phyloP scores from a whole-genome alignment of 345 rosid species.

The Rhodamnia rubescens region DNA sequence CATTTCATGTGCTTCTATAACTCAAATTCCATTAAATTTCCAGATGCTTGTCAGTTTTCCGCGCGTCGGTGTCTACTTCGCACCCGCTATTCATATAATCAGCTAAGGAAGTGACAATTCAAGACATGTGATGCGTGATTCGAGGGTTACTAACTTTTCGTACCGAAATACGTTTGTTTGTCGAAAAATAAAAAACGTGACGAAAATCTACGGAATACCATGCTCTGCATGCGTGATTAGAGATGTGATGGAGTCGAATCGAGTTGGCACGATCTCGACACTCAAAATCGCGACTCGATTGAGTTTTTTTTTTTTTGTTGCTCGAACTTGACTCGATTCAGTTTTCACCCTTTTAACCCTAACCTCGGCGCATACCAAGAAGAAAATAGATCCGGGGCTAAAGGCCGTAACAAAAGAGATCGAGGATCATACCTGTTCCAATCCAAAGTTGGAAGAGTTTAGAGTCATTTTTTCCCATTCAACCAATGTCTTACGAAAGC shows the following conservation, averaged over 20 bases:
- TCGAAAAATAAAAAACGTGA: not conserved
- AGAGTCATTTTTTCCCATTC: not conserved
- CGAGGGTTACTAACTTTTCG: not conserved
- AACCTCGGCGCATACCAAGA: not conserved
- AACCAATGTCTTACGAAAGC: not conserved
- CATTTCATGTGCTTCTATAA: not conserved
- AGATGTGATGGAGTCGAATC: not conserved
- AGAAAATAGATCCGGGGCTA: not conserved
- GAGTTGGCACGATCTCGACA: not conserved
- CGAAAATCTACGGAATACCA: not conserved
- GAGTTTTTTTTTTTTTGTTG: not conserved
- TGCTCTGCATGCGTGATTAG: not conserved
- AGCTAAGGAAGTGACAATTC: not conserved
- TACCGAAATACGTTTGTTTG: not conserved
- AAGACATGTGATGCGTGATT: not conserved
- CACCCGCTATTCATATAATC: not conserved
- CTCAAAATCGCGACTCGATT: not conserved
- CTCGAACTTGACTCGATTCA: not conserved
- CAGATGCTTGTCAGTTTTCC: not conserved
- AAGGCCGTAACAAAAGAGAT: not conserved
- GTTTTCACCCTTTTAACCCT: not conserved
- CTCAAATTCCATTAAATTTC: not conserved
- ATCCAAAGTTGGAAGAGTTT: not conserved
- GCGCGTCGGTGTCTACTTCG: not conserved
- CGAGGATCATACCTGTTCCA: not conserved